Evolutionary conservation across 2,329 filamentous ascomycete genomes (phyloP), one percentile per base, ranked within the genome.

Genomic region (Phaeoacremonium minimum): DNA sequence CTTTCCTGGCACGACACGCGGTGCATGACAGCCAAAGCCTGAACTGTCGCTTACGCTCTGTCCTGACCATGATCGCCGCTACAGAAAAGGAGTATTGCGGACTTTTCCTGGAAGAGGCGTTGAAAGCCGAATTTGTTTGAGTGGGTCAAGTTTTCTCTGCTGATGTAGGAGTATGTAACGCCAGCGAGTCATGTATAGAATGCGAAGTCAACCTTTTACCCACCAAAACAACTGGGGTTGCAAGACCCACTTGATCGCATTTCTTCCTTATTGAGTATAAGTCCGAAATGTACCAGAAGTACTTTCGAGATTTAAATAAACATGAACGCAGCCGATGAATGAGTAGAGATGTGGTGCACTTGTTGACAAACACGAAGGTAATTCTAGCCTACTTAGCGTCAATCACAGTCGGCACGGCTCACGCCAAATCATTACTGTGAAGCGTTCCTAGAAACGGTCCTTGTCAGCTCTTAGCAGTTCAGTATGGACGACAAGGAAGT

Each of bases 11-110:
- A 8, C 22, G 22, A 26, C 22, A 26, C 22, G 7, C 9, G 6
- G 14, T 15, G 17, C 30, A 32, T 17, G 30, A 32, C 7, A 32
- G 30, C 30, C 30, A 32, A 32, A 32, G 30, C 30, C 30, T 32
- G 30, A 16, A 12, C 30, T 32, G 30, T 32, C 30, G 30, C 17
- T 32, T 32, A 5, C 15, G 30, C 30, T 32, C 30, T 13, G 30
- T 32, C 13, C 14, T 32, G 6, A 12, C 15, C 30, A 32, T 32
- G 30, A 7, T 32, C 18, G 7, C 7, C 17, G n/a, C n/a, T n/a
- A n/a, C 7, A 7, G 14, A 32, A 26, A 9, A 26, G 22, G 22
- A n/a, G n/a, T 26, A 26, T 26, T 17, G 30, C 30, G 30, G 30
- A 32, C 30, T 32, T 32, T 32, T 26, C n/a, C 22, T n/a, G 22